These are phyloP conservation scores for Phytophthora rubi DNA, from an alignment of 352 stramenopile genomes.

Conservation along the genomic window DNA sequence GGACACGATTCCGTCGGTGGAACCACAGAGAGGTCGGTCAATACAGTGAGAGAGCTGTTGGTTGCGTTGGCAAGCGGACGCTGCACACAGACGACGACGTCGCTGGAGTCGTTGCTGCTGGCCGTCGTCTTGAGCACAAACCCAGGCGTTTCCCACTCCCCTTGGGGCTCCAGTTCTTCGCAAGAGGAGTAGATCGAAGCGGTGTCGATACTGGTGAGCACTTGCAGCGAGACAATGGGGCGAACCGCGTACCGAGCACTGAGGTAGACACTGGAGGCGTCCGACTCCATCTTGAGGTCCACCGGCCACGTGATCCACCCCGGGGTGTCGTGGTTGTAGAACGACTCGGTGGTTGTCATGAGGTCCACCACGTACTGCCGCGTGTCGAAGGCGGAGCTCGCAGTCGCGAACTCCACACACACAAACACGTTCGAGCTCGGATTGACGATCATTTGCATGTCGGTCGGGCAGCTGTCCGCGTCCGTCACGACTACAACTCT, in stretches of 20 bases:
- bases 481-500: constrained; percentile 33
- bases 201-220: constrained; percentile 33
- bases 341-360: constrained; percentile 44
- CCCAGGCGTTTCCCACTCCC: constrained; percentile 27
- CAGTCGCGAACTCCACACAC: constrained; percentile 33
- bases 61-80: constrained; percentile 24
- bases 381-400: constrained; percentile 20
- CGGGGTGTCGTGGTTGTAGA: constrained; percentile 53
- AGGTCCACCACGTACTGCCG: constrained; percentile 56
- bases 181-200: constrained; percentile 33
- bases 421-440: constrained; percentile 35
- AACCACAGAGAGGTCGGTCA: constrained; percentile 36
- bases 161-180: constrained; percentile 25
- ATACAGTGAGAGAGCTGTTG: constrained; percentile 14
- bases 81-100: constrained; percentile 40
- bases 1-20: constrained; percentile 24
- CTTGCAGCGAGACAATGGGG: constrained; percentile 41
- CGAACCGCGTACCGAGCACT: constrained; percentile 43
- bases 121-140: constrained; percentile 35
- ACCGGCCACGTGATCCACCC: constrained; percentile 51
- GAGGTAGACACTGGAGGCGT: constrained; percentile 36
- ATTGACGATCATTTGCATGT: constrained; percentile 34
- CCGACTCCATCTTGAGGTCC: constrained; percentile 30
- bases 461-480: constrained; percentile 23
- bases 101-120: constrained; percentile 24